Evolutionary conservation across 305 asterid genomes (phyloP).

Genomic region (Stenogyne calaminthoides): DNA sequence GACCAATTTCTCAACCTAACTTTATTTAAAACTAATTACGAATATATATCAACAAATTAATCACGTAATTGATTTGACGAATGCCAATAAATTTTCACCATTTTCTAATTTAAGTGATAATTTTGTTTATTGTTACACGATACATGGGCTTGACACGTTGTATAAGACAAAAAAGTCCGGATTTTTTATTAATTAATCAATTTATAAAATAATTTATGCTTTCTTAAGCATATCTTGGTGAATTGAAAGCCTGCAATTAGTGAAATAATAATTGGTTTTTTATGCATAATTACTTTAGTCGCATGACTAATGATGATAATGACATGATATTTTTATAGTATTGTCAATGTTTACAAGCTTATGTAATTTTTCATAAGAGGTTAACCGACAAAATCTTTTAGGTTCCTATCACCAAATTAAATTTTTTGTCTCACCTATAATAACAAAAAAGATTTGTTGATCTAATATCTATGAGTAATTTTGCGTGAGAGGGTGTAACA

Average conservation of each 20-base stretch:
- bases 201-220: background rate
- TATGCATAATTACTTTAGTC: background rate
- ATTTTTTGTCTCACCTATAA: slow-evolving; percentile 13
- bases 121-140: slow-evolving; percentile 4
- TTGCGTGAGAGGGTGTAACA: too few relatives aligned
- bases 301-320: background rate
- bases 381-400: slow-evolving; percentile 28
- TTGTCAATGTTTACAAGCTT: slow-evolving; percentile 14
- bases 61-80: slow-evolving; percentile 20
- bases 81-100: slow-evolving; percentile 29
- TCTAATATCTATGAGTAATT: background rate
- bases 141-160: slow-evolving; percentile 31
- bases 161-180: background rate
- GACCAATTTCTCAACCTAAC: slow-evolving; percentile 25
- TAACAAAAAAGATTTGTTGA: slow-evolving; percentile 12
- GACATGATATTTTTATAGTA: background rate
- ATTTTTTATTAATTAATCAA: slow-evolving; percentile 15
- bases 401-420: slow-evolving; percentile 22
- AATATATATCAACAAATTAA: slow-evolving; percentile 4
- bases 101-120: slow-evolving; percentile 5
- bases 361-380: slow-evolving; percentile 19
- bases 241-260: slow-evolving; percentile 21
- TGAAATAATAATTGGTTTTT: slow-evolving; percentile 16
- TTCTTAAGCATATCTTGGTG: background rate
- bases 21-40: slow-evolving; percentile 9